phyloP scores from a whole-genome alignment of 208 protist genomes.

The Trypanosoma theileri region DNA sequence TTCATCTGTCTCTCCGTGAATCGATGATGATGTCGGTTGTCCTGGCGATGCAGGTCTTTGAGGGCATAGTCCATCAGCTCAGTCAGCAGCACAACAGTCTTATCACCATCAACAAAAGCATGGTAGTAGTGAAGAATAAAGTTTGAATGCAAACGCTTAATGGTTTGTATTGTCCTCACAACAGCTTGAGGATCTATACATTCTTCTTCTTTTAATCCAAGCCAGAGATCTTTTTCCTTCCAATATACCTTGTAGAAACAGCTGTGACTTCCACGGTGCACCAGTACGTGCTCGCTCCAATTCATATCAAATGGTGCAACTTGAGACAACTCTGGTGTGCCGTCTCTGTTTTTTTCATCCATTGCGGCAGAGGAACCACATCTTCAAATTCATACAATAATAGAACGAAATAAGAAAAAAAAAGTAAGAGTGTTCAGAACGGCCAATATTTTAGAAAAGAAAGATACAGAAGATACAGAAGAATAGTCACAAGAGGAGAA shows the following conservation, averaged over 20 bases:
- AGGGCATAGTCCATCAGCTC: constrained; percentile 36
- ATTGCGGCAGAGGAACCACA: background rate
- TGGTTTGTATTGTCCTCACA: constrained; percentile 3
- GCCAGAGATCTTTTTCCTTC: constrained; percentile 12
- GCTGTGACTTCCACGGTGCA: constrained; percentile 29
- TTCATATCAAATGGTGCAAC: background rate
- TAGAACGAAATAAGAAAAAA: constrained; percentile 23
- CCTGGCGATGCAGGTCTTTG: constrained; percentile 21
- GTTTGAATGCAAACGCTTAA: constrained; percentile 10
- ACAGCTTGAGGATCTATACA: constrained; percentile 2
- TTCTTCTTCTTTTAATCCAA: constrained; percentile 56
- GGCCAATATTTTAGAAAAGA: background rate
- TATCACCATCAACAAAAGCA: constrained; percentile 32
- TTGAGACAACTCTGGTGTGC: background rate
- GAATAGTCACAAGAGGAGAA: background rate
- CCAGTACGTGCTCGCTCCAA: constrained; percentile 14
- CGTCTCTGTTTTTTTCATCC: constrained; percentile 6
- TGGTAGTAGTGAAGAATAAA: constrained; percentile 44
- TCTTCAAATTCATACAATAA: constrained; percentile 13
- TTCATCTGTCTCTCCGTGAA: constrained; percentile 16
- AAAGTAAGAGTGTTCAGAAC: constrained; percentile 2
- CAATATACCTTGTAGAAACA: constrained; percentile 43
- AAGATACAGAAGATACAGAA: background rate
- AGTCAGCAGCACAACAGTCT: constrained; percentile 40
- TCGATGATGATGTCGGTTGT: background rate